Percentiles rank a stretch among this genome's conserved stretches.
phyloP scores from a whole-genome alignment of 495 filamentous ascomycete genomes.

The Apodospora peruviana region DNA sequence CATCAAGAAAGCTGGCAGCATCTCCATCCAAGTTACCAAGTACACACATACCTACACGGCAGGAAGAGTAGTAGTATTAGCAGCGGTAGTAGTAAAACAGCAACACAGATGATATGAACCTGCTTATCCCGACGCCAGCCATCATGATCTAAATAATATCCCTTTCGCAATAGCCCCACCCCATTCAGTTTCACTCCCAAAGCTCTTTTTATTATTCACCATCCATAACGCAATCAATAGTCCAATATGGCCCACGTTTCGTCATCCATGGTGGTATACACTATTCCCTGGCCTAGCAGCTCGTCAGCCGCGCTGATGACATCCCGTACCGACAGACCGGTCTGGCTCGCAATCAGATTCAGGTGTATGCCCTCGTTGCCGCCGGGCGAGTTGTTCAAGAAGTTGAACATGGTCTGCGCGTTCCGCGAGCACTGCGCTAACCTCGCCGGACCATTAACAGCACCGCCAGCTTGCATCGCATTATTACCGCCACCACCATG shows the following conservation, averaged over 20 bases:
- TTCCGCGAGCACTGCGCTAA: constrained; percentile 47
- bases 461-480: constrained; percentile 14
- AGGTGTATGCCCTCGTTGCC: constrained; percentile 77
- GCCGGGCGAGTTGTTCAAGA: constrained; percentile 56
- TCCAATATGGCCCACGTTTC: constrained; percentile 71
- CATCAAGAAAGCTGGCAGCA: too few species aligned
- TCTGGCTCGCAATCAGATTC: constrained; percentile 61
- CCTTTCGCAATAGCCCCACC: too few species aligned
- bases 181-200: too few species aligned
- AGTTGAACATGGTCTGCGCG: constrained; percentile 63
- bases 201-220: too few species aligned
- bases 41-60: too few species aligned
- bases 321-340: constrained; percentile 58
- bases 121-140: too few species aligned
- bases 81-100: too few species aligned
- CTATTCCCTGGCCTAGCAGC: constrained; percentile 61
- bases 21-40: too few species aligned
- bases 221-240: too few species aligned
- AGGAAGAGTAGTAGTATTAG: too few species aligned
- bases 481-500: constrained; percentile 33
- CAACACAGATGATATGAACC: too few species aligned
- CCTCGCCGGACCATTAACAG: constrained; percentile 13
- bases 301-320: constrained; percentile 74
- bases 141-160: too few species aligned
- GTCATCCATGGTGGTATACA: constrained; percentile 91